Evolutionary conservation across 306 rosid species (phyloP).

Genomic region (Vigna mungo): DNA sequence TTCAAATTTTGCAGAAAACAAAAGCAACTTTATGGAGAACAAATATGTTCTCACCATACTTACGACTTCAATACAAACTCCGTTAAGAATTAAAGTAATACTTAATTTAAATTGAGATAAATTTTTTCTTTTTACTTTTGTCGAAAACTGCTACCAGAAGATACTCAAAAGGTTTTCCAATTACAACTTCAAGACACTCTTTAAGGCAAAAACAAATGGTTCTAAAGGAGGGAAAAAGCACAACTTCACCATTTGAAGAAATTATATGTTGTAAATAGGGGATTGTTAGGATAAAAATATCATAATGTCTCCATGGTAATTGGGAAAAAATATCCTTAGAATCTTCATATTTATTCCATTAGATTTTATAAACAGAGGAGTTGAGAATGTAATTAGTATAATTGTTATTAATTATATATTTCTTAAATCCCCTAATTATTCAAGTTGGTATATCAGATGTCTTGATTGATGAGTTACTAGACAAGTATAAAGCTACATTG

Average conservation of each 20-base stretch:
- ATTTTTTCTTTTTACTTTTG: not conserved
- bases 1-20: conserved; percentile 38
- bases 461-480: too few relatives aligned
- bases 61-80: conserved; percentile 1
- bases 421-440: too few relatives aligned
- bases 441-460: too few relatives aligned
- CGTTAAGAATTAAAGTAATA: conserved; percentile 40
- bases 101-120: not conserved
- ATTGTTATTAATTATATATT: too few relatives aligned
- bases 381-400: too few relatives aligned
- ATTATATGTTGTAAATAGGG: too few relatives aligned
- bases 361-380: too few relatives aligned
- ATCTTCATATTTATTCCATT: too few relatives aligned
- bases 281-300: too few relatives aligned
- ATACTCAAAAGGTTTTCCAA: conserved; percentile 14
- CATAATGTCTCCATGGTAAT: too few relatives aligned
- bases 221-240: conserved; percentile 39
- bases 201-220: not conserved
- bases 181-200: conserved; percentile 20
- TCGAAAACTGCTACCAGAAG: not conserved
- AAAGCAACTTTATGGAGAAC: conserved; percentile 23
- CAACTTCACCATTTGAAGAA: not conserved
- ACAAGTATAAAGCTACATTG: too few relatives aligned
- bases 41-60: conserved; percentile 27
- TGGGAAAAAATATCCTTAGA: too few relatives aligned